A percentile compares a stretch with the other conserved stretches of the same genome.
Evolutionary conservation across 805 yeast species (phyloP).

Genomic region (Lipomyces sp.): DNA sequence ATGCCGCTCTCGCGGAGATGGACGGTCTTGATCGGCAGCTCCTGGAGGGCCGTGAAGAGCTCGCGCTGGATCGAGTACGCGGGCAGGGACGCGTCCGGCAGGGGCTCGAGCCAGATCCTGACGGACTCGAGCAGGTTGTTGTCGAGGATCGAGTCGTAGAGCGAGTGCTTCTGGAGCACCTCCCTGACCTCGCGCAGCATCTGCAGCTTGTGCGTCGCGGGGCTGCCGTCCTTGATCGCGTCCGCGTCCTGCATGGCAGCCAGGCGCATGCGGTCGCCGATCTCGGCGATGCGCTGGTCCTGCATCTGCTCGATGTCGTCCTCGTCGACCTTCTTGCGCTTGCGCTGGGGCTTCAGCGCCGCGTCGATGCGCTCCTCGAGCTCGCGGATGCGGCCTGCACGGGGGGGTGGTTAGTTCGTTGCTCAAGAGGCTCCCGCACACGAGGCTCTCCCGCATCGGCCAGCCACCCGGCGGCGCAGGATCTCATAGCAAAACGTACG

Average conservation of each 20-base stretch:
- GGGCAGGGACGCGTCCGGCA: slow-evolving; percentile 98
- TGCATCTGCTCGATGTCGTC: slow-evolving; percentile 93
- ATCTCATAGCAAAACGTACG: slow-evolving; percentile 6
- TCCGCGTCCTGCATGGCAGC: slow-evolving; percentile 55
- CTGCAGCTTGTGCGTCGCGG: slow-evolving; percentile 74
- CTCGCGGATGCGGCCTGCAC: slow-evolving; percentile 60
- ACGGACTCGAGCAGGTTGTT: slow-evolving; percentile 90
- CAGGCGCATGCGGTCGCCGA: slow-evolving; percentile 85
- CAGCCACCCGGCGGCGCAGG: neutral
- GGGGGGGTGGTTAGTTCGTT: neutral
- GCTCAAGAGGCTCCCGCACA: too few species aligned
- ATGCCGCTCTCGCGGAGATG: slow-evolving; percentile 92
- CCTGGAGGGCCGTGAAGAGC: slow-evolving; percentile 66
- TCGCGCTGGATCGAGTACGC: slow-evolving; percentile 93
- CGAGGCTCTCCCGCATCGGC: neutral
- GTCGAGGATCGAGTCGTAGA: slow-evolving; percentile 90
- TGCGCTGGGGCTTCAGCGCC: slow-evolving; percentile 60
- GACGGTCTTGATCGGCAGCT: slow-evolving; percentile 89
- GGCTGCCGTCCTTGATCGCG: slow-evolving; percentile 55
- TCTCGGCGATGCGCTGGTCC: slow-evolving; percentile 78
- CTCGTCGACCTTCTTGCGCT: slow-evolving; percentile 69
- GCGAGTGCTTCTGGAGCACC: slow-evolving; percentile 71
- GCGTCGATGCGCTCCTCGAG: slow-evolving; percentile 79
- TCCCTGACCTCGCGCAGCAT: slow-evolving; percentile 75
- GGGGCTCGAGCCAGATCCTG: slow-evolving; percentile 95